A percentile compares a stretch with the other conserved stretches of the same genome.
Evolutionary conservation across 2,329 filamentous ascomycete genomes (phyloP).

Genomic region (Aaosphaeria arxii): DNA sequence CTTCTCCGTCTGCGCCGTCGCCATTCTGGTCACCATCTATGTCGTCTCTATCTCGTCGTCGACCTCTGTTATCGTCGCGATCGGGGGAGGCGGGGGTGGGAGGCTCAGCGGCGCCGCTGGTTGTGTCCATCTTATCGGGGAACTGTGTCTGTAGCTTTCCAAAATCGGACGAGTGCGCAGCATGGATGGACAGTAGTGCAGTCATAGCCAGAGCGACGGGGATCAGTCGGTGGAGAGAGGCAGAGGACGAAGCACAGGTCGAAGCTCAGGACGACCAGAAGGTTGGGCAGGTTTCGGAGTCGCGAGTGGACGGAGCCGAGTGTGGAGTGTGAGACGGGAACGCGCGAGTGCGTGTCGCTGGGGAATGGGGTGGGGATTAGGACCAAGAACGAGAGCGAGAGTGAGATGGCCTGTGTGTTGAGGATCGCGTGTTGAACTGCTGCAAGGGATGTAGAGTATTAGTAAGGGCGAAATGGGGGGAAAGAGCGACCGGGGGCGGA

Average conservation of each 20-base stretch:
- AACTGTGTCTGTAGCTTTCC: slow-evolving; percentile 31
- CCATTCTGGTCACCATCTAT: slow-evolving; percentile 23
- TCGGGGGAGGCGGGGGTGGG: slow-evolving; percentile 32
- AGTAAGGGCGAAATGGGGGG: too few relatives aligned
- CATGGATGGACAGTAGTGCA: slow-evolving; percentile 37
- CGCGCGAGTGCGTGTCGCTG: not conserved
- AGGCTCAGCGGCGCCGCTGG: slow-evolving; percentile 22
- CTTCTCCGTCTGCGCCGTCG: slow-evolving; percentile 23
- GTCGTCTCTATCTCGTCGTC: slow-evolving; percentile 37
- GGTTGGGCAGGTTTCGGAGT: not conserved
- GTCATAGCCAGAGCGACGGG: slow-evolving; percentile 25
- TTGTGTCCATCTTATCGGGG: slow-evolving; percentile 33
- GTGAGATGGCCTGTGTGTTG: not conserved
- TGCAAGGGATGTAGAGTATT: not conserved
- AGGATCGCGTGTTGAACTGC: not conserved
- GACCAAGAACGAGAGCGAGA: not conserved
- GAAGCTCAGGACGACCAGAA: not conserved
- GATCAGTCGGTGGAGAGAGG: not conserved
- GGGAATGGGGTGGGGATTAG: too few relatives aligned
- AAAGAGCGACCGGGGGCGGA: not conserved
- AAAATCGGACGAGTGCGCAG: slow-evolving; percentile 34
- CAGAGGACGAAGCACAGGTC: too few relatives aligned
- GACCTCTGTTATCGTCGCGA: slow-evolving; percentile 33
- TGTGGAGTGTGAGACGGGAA: not conserved
- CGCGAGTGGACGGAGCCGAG: not conserved